These are phyloP conservation scores for Fusarium begoniae DNA, from an alignment of 2,329 filamentous ascomycete species.

Conservation along the genomic window DNA sequence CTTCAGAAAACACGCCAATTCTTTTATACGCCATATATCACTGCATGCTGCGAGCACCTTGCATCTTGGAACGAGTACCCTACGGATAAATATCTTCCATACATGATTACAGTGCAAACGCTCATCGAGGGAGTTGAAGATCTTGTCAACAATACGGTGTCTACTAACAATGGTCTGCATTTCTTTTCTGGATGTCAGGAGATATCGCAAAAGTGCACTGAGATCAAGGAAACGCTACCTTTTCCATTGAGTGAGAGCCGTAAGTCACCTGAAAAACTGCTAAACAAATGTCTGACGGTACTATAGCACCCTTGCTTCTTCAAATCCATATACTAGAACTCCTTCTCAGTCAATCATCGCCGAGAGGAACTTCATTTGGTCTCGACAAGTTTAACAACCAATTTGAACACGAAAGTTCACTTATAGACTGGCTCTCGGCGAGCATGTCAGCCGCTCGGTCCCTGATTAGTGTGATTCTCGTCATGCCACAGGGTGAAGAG, in stretches of 20 bases:
- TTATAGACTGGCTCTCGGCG: conserved; percentile 41
- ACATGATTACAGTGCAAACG: conserved; percentile 39
- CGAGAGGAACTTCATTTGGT: conserved; percentile 39
- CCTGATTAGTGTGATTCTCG: conserved; percentile 34
- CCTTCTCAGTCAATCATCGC: conserved; percentile 41
- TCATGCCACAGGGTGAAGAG: conserved; percentile 41
- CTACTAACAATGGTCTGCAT: neutral
- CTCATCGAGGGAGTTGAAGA: conserved; percentile 43
- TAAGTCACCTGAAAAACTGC: neutral
- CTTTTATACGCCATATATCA: conserved; percentile 36
- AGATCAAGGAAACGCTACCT: conserved; percentile 32
- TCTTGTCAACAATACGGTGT: neutral
- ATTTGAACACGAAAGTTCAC: conserved; percentile 1
- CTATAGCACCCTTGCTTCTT: conserved; percentile 9
- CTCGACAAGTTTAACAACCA: conserved; percentile 35
- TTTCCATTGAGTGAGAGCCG: conserved; percentile 45
- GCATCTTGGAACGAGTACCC: conserved; percentile 11
- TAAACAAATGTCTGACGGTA: too few species aligned
- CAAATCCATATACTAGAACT: conserved; percentile 44
- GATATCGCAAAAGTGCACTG: conserved; percentile 4
- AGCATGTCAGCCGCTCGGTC: conserved; percentile 43
- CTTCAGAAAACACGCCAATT: conserved; percentile 44
- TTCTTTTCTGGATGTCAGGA: conserved; percentile 15
- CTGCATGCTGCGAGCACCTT: conserved; percentile 39
- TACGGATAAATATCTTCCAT: conserved; percentile 40